Evolutionary conservation across 768 basidiomycete genomes (phyloP).

Genomic region (Chalciporus sphaerocephalus): DNA sequence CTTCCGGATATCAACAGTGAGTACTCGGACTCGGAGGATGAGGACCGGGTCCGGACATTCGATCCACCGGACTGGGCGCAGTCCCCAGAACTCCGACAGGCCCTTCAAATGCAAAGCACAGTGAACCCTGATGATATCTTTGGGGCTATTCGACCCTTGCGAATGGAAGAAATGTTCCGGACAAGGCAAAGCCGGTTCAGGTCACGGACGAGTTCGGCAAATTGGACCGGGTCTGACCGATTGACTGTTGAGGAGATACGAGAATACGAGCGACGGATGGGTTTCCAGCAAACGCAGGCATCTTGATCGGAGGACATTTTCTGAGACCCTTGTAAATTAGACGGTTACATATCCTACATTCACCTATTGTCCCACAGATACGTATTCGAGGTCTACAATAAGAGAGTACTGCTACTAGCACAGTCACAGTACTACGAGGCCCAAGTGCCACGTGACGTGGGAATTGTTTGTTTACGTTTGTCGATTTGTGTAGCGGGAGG

Average conservation of each 20-base stretch:
- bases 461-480: conserved; percentile 24
- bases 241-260: conserved; percentile 79
- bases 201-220: conserved; percentile 88
- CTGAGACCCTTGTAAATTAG: conserved; percentile 4
- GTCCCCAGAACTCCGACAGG: conserved; percentile 77
- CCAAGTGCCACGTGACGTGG: conserved; percentile 15
- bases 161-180: conserved; percentile 93
- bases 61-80: conserved; percentile 87
- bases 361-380: neutral
- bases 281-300: conserved; percentile 46
- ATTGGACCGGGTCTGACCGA: conserved; percentile 91
- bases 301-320: conserved; percentile 18
- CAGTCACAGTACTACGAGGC: no score
- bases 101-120: conserved; percentile 77
- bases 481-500: conserved; percentile 5
- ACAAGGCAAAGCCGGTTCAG: conserved; percentile 75
- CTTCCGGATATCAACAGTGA: conserved; percentile 95
- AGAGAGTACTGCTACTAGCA: no score
- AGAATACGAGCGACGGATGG: conserved; percentile 90
- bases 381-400: neutral
- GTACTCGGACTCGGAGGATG: conserved; percentile 95
- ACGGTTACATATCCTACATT: conserved; percentile 4
- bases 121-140: conserved; percentile 91
- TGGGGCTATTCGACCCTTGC: conserved; percentile 77
- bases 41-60: conserved; percentile 68